phyloP scores from a whole-genome alignment of 2,329 filamentous ascomycete species.

The Sphaerulina musiva region DNA sequence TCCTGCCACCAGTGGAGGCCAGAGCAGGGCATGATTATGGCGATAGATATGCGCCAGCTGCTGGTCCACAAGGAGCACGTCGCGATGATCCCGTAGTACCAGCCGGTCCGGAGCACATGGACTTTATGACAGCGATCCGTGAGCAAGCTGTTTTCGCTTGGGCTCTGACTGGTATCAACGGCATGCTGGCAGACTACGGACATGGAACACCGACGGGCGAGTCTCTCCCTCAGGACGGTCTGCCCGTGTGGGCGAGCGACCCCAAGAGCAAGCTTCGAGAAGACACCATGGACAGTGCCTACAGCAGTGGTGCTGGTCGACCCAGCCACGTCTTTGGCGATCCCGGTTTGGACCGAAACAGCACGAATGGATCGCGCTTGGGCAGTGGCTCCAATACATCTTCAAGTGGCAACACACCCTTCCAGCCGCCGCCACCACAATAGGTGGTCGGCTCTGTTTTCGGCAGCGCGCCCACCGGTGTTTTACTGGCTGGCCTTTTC shows the following conservation, averaged over 20 bases:
- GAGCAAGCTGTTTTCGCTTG: slow-evolving; percentile 86
- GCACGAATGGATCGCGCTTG: slow-evolving; percentile 13
- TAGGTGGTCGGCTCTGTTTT: neutral
- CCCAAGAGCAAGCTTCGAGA: slow-evolving; percentile 11
- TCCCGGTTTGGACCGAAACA: slow-evolving; percentile 26
- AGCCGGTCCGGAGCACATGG: slow-evolving; percentile 50
- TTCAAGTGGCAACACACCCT: slow-evolving; percentile 11
- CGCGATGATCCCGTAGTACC: slow-evolving; percentile 32
- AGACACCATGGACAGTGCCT: slow-evolving; percentile 6
- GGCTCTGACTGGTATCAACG: slow-evolving; percentile 74
- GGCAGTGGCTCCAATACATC: slow-evolving; percentile 11
- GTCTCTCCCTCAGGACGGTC: slow-evolving; percentile 54
- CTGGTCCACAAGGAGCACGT: slow-evolving; percentile 31
- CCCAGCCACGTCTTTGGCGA: slow-evolving; percentile 29
- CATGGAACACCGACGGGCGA: slow-evolving; percentile 58
- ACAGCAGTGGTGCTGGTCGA: slow-evolving; percentile 2
- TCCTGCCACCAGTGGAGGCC: slow-evolving; percentile 41
- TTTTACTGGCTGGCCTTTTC: neutral
- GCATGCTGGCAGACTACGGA: slow-evolving; percentile 59
- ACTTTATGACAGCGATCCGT: slow-evolving; percentile 72
- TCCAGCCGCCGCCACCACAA: neutral
- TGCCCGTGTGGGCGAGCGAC: slow-evolving; percentile 50
- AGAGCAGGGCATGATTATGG: slow-evolving; percentile 28
- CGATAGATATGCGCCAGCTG: slow-evolving; percentile 34
- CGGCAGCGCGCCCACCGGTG: neutral